Evolutionary conservation across 2,329 filamentous ascomycete genomes (phyloP), one percentile per base, ranked within the genome.

Genomic region (Fusarium burgessii): DNA sequence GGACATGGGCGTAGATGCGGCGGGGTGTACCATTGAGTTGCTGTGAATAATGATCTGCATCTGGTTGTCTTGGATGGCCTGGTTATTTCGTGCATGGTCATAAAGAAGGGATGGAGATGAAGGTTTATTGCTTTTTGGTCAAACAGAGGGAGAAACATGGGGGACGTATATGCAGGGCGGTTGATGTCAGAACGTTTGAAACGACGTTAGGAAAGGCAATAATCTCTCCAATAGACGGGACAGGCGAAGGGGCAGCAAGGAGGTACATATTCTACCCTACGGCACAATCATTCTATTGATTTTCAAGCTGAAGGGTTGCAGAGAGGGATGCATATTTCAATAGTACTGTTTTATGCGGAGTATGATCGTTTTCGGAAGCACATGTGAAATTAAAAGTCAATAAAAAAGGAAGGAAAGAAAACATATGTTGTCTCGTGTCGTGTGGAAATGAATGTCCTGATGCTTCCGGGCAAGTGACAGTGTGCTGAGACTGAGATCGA

Each of bases 81-180:
- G 55, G 58, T 33, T 62, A 33, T 68, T 68, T 72, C 57, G 29
- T 58, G 64, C 68, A 72, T 71, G 36, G 47, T 25, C 40, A 27
- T 11, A 25, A n/a, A 54, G 59, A 70, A 71, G 70, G 59, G 67
- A 45, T 57, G 50, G 20, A 55, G 54, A 55, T 72, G 60, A 72
- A 72, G 69, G 65, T 57, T 71, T 72, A 46, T 58, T 71, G 68
- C 63, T 65, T 71, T 68, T 68, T 66, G 23, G 38, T 27, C 29
- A 36, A 65, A 10, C 11, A 32, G 43, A 61, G 45, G 54, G 64
- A 65, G 64, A 69, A 43, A 72, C 60, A 47, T 20, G 36, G 33
- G 46, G 46, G 32, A 72, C n/a, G 27, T 33, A 23, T 29, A 58
- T 57, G 52, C 40, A 71, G 50, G 68, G 64, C 45, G 32, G 11